These are phyloP conservation scores for Botrytis medusae DNA, from an alignment of 2,329 filamentous ascomycete genomes.

Conservation along the genomic window DNA sequence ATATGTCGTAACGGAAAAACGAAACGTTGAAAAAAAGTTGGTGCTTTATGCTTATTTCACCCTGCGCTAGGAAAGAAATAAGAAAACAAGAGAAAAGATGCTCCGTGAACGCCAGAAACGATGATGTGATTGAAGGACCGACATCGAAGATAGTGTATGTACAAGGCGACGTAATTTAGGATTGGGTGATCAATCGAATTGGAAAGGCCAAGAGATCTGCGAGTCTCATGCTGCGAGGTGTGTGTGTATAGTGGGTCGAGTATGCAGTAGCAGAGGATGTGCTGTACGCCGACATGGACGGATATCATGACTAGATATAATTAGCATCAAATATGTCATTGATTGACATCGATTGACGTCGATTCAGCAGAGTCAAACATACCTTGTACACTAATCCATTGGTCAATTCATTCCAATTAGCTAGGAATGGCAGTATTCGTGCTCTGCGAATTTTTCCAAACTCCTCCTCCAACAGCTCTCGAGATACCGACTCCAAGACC, in stretches of 20 bases:
- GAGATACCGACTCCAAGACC: constrained; percentile 60
- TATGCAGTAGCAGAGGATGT: constrained; percentile 3
- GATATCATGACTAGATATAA: neutral
- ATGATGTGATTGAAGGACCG: neutral
- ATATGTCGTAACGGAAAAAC: constrained; percentile 9
- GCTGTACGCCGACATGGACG: neutral
- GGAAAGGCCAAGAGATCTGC: neutral
- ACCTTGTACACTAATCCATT: constrained; percentile 2
- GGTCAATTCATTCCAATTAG: neutral
- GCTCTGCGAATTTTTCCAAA: constrained; percentile 49
- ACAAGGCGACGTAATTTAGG: constrained; percentile 10
- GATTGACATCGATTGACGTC: neutral
- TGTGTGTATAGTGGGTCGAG: neutral
- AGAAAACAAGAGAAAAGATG: constrained; percentile 3
- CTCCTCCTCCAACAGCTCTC: constrained; percentile 58
- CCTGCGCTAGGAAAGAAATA: constrained; percentile 24
- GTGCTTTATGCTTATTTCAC: constrained; percentile 22
- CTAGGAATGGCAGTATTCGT: constrained; percentile 25
- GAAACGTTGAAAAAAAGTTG: neutral
- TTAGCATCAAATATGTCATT: neutral
- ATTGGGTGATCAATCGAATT: constrained; percentile 3
- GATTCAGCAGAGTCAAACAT: neutral
- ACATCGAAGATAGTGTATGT: constrained; percentile 14
- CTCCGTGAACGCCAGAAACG: constrained; percentile 18
- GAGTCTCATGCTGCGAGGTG: neutral